Base-by-base conservation (phyloP, 1,284 basidiomycete genomes). In the Veloboletus limbatus region DNA sequence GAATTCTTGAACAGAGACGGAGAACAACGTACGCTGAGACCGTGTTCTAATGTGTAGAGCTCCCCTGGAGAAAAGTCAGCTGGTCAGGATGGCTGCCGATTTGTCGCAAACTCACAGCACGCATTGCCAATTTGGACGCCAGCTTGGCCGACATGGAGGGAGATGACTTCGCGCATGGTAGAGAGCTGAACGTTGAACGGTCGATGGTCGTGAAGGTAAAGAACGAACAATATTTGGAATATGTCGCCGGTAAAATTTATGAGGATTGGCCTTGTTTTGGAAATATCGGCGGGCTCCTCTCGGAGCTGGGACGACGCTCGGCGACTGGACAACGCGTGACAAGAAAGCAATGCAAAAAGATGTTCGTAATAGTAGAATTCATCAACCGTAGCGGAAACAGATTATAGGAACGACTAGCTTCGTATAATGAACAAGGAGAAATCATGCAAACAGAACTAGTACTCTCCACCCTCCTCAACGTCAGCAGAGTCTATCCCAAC, bases 81-180 rank as follows among this genome's bases (percentile, higher is more conserved):
- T 18, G 18, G 20, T 3, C 32, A 43, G 2, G 24, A 5, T n/a
- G 18, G 31, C 8, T 18, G 27, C 36, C 16, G 3, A n/a, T 18
- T n/a, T n/a, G 27, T 37, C 18, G 34, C 30, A 13, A 13, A 73
- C 81, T 76, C 60, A 89, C 86, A 94, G 76, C 92, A 95, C 57
- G 92, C 91, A 71, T 95, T 96, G 62, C 93, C 92, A 63, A 96
- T 94, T 73, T 95, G 92, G 57, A 94, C 87, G 79, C 92, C 92
- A 69, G 92, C 92, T 73, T 95, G 92, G 55, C 92, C 92, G 67
- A 94, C 89, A 65, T 94, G 90, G 58, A 95, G 72, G 62, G 91
- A 93, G 71, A 95, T 91, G 66, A 95, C 91, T 83, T 89, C 87
- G 74, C 86, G 85, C 86, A 89, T 89, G 46, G 38, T 54, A 22